Base-by-base conservation (phyloP, 2,329 filamentous ascomycete species). In the Cercospora berteroae region DNA sequence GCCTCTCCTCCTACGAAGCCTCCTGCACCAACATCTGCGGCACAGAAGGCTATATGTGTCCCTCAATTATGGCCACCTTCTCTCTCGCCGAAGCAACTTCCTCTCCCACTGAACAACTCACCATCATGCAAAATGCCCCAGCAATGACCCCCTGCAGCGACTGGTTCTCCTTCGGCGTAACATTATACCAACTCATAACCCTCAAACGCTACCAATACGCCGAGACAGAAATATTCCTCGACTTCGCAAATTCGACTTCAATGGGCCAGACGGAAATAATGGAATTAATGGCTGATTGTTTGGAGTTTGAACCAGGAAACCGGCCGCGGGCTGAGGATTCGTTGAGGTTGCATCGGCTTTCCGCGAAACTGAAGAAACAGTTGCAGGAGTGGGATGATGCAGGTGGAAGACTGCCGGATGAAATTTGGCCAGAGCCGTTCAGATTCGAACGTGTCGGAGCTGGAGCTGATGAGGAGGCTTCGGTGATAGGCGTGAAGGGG, bases 171-270 rank as follows among this genome's bases (percentile, higher is more conserved):
- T 66, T 73, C 25, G 70, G 69, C 10, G 60, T 66, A 18, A 67
- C 65, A 10, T 59, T 74, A 16, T 67, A 67, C 60, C 39, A 62
- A 18, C 31, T 73, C 36, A 36, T 67, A 42, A 67, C 62, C 18
- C 18, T 59, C 12, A 18, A 42, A 27, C 10, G 16, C 6, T 63
- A 67, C 25, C 13, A 10, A 2, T 27, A 44, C 7, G 13, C 33
- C 13, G 33, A 39, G n/a, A 16, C 33, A 2, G 33, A 39, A 39
- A 39, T 39, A 6, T 39, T 39, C 5, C 33, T 39, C 1, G 33
- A 39, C 7, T 39, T 58, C 29, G 27, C 29, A 0, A 10, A 6
- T n/a, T 60, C 63, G 6, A 59, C 39, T 3, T 64, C 59, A 8
- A n/a, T 8, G n/a, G 55, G 58, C 31, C 29, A 60, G 10, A 42